These are phyloP conservation scores for Trichosanthes truncata DNA, from an alignment of 306 rosid genomes.

Conservation along the genomic window DNA sequence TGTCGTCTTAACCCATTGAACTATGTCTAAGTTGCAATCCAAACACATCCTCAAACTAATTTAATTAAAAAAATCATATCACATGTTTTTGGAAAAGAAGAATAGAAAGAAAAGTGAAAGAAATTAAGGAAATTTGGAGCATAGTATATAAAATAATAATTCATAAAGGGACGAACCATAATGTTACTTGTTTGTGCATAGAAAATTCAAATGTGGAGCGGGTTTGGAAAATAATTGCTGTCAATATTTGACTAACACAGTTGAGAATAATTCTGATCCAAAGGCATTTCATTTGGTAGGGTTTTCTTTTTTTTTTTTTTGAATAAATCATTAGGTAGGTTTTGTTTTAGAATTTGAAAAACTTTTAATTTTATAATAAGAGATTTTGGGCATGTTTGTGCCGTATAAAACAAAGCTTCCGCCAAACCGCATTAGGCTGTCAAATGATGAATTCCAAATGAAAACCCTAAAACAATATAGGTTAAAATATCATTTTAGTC, in stretches of 20 bases:
- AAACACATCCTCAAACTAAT: too few species aligned
- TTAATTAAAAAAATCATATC: too few species aligned
- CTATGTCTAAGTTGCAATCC: too few species aligned
- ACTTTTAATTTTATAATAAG: not conserved
- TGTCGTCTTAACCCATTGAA: too few species aligned
- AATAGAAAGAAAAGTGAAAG: too few species aligned
- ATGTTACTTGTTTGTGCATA: not conserved
- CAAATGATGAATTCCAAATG: not conserved
- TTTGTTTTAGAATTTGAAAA: not conserved
- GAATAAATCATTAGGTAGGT: not conserved
- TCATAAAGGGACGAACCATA: not conserved
- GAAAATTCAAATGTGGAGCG: not conserved
- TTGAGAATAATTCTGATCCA: not conserved
- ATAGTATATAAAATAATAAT: too few species aligned
- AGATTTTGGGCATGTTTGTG: not conserved
- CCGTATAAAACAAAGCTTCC: conserved; percentile 6
- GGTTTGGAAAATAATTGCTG: not conserved
- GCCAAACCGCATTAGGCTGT: conserved; percentile 2
- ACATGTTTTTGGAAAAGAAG: too few species aligned
- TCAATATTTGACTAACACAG: not conserved
- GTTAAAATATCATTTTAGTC: too few species aligned
- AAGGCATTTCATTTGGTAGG: not conserved
- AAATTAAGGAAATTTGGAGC: too few species aligned
- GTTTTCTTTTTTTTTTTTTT: too few species aligned
- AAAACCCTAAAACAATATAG: not conserved